A percentile compares a stretch with the other conserved stretches of the same genome.
Evolutionary conservation across 1,139 yeast species (phyloP).

Genomic region (Taphrina wiesneri): DNA sequence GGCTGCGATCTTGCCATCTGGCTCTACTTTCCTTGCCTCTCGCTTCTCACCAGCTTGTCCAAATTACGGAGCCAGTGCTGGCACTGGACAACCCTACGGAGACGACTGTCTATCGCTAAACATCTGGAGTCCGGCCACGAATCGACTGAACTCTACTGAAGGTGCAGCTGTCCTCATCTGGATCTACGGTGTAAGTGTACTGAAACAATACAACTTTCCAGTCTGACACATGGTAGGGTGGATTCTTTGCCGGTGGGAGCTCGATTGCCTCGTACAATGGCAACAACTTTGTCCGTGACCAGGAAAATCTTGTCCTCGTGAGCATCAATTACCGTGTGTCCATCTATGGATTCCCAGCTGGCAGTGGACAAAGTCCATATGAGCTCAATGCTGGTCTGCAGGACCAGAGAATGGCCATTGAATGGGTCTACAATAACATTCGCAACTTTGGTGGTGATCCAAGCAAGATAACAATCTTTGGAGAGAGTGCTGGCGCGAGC

Average conservation of each 20-base stretch:
- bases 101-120: constrained; percentile 30
- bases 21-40: constrained; percentile 8
- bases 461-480: constrained; percentile 40
- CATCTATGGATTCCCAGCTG: constrained; percentile 28
- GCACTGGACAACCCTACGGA: neutral
- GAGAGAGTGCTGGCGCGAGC: constrained; percentile 47
- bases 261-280: constrained; percentile 5
- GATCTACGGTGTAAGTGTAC: constrained; percentile 19
- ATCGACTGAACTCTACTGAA: neutral
- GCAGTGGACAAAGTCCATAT: constrained; percentile 6
- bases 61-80: neutral
- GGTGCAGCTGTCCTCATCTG: constrained; percentile 25
- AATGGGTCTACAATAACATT: constrained; percentile 48
- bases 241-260: constrained; percentile 10
- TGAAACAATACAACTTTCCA: neutral
- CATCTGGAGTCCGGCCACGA: constrained; percentile 30
- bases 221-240: constrained; percentile 2
- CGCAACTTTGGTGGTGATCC: constrained; percentile 46
- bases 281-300: constrained; percentile 22
- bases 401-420: constrained; percentile 46
- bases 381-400: constrained; percentile 45
- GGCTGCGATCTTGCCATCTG: constrained; percentile 1
- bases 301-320: constrained; percentile 16
- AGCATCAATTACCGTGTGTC: constrained; percentile 13
- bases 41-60: constrained; percentile 19